Evolutionary conservation across 306 rosid species (phyloP).

Genomic region (Lathyrus sativus): DNA sequence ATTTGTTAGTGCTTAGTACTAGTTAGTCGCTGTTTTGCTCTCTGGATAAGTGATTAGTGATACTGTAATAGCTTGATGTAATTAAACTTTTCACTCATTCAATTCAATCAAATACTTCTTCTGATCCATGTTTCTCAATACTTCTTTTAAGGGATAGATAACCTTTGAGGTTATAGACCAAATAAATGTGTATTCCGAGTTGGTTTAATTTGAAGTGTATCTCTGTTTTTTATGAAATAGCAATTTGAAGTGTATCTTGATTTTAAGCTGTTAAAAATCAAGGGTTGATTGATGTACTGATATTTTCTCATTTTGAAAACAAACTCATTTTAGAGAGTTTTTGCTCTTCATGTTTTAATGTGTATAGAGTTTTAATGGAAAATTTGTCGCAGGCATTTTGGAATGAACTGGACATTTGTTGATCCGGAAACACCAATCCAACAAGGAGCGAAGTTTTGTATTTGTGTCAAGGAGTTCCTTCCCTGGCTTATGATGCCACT

Average conservation of each 20-base stretch:
- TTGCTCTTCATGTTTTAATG: not conserved
- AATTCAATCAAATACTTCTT: not conserved
- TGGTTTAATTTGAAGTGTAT: not conserved
- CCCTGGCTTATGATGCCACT: constrained; percentile 99
- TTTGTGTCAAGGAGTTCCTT: constrained; percentile 79
- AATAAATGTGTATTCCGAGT: not conserved
- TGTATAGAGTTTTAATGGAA: constrained; percentile 3
- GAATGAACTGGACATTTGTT: constrained; percentile 91
- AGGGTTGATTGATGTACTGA: not conserved
- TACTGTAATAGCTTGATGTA: not conserved
- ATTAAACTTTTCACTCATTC: not conserved
- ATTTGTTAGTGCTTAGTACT: constrained; percentile 4
- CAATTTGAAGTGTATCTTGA: not conserved
- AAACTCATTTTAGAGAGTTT: not conserved
- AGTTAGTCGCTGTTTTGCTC: not conserved
- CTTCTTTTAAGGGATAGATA: not conserved
- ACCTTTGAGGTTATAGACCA: not conserved
- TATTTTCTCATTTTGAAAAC: not conserved
- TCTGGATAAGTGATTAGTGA: not conserved
- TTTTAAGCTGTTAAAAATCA: not conserved
- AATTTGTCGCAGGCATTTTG: constrained; percentile 71
- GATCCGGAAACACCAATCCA: constrained; percentile 70
- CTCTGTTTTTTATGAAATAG: not conserved
- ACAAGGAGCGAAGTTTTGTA: constrained; percentile 77
- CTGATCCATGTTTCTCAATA: not conserved